Conservation (phyloP, 2,329 filamentous ascomycete genomes). For the Colletotrichum somersetense region DNA sequence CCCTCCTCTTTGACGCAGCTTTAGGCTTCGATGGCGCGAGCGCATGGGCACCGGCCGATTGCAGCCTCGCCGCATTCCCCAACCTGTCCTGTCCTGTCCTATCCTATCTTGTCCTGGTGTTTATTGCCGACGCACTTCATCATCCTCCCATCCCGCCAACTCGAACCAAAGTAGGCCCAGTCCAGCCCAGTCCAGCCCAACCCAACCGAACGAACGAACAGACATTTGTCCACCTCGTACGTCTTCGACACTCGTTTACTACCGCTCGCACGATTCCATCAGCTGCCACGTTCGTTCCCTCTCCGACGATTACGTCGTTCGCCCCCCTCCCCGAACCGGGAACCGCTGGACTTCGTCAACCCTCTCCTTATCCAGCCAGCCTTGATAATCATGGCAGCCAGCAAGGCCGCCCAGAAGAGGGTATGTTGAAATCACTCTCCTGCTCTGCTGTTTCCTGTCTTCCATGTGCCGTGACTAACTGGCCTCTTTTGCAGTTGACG, state of each 20-base stretch:
- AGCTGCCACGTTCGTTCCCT: constrained; percentile 20
- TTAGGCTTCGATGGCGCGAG: background rate
- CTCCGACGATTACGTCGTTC: constrained; percentile 40
- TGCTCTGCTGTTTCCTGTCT: background rate
- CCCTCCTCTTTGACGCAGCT: constrained; percentile 4
- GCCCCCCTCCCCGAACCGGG: constrained; percentile 6
- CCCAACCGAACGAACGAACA: background rate
- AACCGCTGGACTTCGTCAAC: background rate
- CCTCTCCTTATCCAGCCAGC: background rate
- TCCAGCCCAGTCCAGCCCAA: background rate
- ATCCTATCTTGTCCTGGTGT: background rate
- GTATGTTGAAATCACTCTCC: constrained; percentile 57
- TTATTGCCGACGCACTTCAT: constrained; percentile 7
- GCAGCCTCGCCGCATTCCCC: constrained; percentile 40
- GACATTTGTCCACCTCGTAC: background rate
- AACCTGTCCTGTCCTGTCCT: background rate
- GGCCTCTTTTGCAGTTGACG: constrained; percentile 60
- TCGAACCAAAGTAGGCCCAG: constrained; percentile 2
- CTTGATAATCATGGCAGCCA: constrained; percentile 68
- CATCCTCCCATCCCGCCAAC: constrained; percentile 13
- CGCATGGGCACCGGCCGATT: constrained; percentile 9
- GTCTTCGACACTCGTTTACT: constrained; percentile 32
- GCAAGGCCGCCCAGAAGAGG: constrained; percentile 79
- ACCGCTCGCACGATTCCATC: constrained; percentile 42
- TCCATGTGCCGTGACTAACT: constrained; percentile 42